These are phyloP conservation scores for Termitomyces sp. DNA, from an alignment of 1,284 basidiomycete genomes.

Conservation along the genomic window DNA sequence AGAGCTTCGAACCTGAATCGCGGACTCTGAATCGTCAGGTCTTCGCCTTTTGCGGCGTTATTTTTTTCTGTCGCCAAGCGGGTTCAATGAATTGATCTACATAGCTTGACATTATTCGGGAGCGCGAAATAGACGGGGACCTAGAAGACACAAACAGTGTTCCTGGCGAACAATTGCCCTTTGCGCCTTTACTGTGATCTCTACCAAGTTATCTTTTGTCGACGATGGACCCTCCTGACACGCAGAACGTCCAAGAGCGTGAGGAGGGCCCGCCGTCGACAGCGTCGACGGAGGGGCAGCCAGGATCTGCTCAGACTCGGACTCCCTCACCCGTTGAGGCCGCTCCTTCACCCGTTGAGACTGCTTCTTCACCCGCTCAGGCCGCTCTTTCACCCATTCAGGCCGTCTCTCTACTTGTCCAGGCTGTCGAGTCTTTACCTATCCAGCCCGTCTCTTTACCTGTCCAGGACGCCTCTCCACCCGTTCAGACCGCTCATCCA, in stretches of 20 bases:
- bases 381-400: not conserved
- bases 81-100: not conserved
- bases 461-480: not conserved
- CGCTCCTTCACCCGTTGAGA: no score
- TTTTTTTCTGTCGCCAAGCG: not conserved
- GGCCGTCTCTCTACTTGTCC: not conserved
- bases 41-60: not conserved
- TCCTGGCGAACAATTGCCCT: not conserved
- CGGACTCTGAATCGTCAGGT: no score
- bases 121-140: not conserved
- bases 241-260: constrained; percentile 7
- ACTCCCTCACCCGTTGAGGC: not conserved
- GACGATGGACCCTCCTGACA: constrained; percentile 6
- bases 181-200: not conserved
- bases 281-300: constrained; percentile 1
- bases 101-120: not conserved
- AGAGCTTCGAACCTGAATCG: no score
- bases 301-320: not conserved
- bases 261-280: not conserved
- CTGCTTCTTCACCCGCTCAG: not conserved
- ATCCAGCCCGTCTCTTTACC: not conserved
- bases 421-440: no score
- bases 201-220: not conserved
- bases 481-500: not conserved
- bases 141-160: not conserved